Evolutionary conservation across 2,329 filamentous ascomycete genomes (phyloP), one percentile per base, ranked within the genome.

Genomic region (Cordyceps farinosa): DNA sequence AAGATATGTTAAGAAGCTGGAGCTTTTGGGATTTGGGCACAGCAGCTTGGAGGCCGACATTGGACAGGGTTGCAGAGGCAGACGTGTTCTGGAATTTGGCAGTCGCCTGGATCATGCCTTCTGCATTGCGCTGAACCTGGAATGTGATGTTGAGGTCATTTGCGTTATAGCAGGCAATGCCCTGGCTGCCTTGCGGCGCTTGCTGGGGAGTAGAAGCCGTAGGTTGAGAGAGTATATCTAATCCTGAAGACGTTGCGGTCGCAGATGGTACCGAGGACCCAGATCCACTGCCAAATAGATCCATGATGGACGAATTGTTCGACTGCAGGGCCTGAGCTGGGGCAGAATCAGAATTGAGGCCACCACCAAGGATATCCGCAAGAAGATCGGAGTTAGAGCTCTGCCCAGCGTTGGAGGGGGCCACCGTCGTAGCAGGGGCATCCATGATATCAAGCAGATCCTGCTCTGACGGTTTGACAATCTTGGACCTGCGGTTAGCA

Each of bases 1-100:
- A 91, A 68, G 91, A 96, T 68, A 99, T 97, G 64, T 89, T 91
- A 74, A 96, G 89, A 67, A 99, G 79, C 74, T 97, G 92, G 70
- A 99, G 78, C 75, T 95, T 97, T 78, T 99, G 95, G 51, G 90
- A 92, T 78, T 98, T 99, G 9, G 95, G 95, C 61, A 99, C 95
- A 1, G 95, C 95, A 50, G 94, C 95, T 75, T 99, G 95, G 67
- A 99, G 76, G 32, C 91, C 91, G 36, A 98, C 90, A 52, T 84
- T 86, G 17, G 87, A 87, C 55, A 98, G 81, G 15, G 80, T 78
- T 15, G 82, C 83, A 36, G 89, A 86, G 64, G 82, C 82, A 15
- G 88, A 89, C 0, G 79, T 84, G 75, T 98, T 98, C 45, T 85
- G 86, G 82, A 99, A 99, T 9, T 88, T 87, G 17, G 92, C 92